Evolutionary conservation across 352 stramenopile species (phyloP), one percentile per base, ranked within the genome.

Genomic region (Phytophthora fragariaefolia): DNA sequence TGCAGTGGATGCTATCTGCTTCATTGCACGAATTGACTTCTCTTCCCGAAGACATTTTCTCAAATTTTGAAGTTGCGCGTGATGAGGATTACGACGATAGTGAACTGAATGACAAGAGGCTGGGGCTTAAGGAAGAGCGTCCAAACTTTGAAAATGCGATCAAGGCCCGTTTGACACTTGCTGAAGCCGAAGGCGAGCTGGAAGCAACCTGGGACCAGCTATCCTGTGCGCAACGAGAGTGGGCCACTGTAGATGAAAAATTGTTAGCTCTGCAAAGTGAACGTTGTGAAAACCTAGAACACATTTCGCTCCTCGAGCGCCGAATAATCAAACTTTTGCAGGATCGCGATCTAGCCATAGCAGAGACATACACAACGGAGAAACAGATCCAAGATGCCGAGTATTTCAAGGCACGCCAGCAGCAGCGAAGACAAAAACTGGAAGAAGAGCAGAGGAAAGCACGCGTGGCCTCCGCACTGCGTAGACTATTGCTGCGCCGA

Each of bases 321-420:
- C 77, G 82, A 12, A 90, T 92, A 46, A 80, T 84, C 50, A 91
- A 92, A 58, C 77, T 88, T n/a, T 43, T 92, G 26, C 80, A 91
- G 49, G 82, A 92, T 50, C 80, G 84, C 22, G 84, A 91, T 52
- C 58, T 90, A 34, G 82, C 80, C 26, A 92, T 92, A 26, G 80
- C 80, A 5, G 80, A 92, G 48, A 86, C 79, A 24, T 92, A 90
- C 59, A 90, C 82, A 7, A 89, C 77, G 1, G 73, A 91, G 53
- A 80, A 87, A 59, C 74, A 90, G 54, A 90, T 91, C 47, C 68
- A 73, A 36, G 82, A 92, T 22, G 71, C 80, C 8, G 82, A 90
- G 51, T 66, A 66, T 17, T 90, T 83, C 58, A 90, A 89, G 32
- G 42, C 66, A 26, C 69, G 30, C 15, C 67, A 74, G 28, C 62